A percentile compares a stretch with the other conserved stretches of the same genome.
phyloP scores from a whole-genome alignment of 139 green algal species.

The Spirogloea muscicola region DNA sequence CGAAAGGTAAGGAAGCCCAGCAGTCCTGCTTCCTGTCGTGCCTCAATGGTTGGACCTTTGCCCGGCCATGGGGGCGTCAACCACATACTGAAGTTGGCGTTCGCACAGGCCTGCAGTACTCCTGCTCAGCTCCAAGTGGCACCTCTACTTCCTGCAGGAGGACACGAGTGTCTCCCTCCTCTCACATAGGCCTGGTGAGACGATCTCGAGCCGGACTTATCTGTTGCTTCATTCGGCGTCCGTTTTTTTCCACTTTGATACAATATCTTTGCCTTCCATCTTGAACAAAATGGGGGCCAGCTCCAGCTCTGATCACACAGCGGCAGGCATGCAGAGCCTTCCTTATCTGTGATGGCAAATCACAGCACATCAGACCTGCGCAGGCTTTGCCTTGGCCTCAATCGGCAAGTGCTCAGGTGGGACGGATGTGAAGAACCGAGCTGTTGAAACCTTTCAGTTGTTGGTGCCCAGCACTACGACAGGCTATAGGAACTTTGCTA shows the following conservation, averaged over 20 bases:
- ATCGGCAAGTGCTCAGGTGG: slow-evolving; percentile 4
- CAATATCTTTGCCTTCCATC: too few relatives aligned
- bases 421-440: too few relatives aligned
- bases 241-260: not conserved
- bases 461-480: too few relatives aligned
- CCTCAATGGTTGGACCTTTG: not conserved
- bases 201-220: not conserved
- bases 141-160: slow-evolving; percentile 3
- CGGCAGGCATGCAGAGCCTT: not conserved
- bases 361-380: not conserved
- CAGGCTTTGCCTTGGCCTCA: not conserved
- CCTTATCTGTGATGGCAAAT: not conserved
- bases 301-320: too few relatives aligned
- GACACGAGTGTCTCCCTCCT: not conserved
- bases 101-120: slow-evolving; percentile 1
- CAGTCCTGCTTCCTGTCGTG: not conserved
- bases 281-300: too few relatives aligned
- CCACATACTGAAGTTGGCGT: not conserved
- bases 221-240: not conserved
- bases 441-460: too few relatives aligned
- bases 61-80: not conserved
- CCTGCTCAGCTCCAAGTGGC: not conserved
- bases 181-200: slow-evolving; percentile 2
- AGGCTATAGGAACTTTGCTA: too few relatives aligned
- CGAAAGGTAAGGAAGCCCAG: not conserved